These are phyloP conservation scores for Chloris gayana DNA, from an alignment of 176 grass and related monocot species.

Conservation along the genomic window DNA sequence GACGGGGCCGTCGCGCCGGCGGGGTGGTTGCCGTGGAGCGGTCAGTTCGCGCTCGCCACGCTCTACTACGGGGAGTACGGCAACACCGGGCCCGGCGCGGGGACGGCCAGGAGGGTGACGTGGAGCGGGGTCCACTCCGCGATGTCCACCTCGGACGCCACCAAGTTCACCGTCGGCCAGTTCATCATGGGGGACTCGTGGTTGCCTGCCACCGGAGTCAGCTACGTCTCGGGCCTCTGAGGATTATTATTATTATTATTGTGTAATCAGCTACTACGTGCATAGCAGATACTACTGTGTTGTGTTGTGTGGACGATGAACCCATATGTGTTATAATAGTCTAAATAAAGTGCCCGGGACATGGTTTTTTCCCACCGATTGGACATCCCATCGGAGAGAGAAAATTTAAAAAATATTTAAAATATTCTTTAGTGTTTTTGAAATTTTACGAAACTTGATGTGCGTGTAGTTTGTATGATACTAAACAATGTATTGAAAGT, in stretches of 20 bases:
- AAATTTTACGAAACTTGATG: no score
- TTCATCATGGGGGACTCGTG: constrained; percentile 67
- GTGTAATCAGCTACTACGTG: not conserved
- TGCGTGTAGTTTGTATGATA: no score
- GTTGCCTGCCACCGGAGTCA: constrained; percentile 51
- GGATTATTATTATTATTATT: not conserved
- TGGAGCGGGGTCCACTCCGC: constrained; percentile 57
- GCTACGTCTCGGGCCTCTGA: constrained; percentile 59
- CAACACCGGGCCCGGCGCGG: constrained; percentile 48
- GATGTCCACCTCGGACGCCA: constrained; percentile 47
- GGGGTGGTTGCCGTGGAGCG: constrained; percentile 65
- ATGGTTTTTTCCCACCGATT: no score
- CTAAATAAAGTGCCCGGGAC: no score
- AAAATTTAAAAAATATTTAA: no score
- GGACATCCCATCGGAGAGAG: no score
- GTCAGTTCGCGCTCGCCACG: constrained; percentile 45
- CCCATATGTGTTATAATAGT: not conserved
- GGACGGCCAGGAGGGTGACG: constrained; percentile 36
- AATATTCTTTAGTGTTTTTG: no score
- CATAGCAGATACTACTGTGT: no score
- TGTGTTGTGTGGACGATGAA: not conserved
- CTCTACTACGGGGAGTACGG: constrained; percentile 81
- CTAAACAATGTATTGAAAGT: no score
- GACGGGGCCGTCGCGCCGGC: constrained; percentile 45
- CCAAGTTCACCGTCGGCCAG: constrained; percentile 47